Conservation (phyloP, 768 basidiomycete genomes). For the Boletus patriciae region DNA sequence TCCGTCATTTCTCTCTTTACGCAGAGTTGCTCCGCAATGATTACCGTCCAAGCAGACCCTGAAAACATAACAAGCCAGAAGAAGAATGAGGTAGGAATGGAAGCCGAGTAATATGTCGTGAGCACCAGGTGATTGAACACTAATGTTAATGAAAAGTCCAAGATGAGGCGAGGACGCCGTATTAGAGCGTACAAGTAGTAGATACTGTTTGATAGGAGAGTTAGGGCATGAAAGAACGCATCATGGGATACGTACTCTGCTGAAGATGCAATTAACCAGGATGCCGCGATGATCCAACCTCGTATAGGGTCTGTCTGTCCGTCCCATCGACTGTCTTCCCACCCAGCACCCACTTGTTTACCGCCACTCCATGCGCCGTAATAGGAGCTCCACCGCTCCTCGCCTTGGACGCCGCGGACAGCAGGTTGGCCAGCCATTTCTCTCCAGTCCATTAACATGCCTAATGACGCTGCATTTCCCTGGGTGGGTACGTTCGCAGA, state of each 20-base stretch:
- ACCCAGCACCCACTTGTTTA: constrained; percentile 63
- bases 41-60: constrained; percentile 71
- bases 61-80: constrained; percentile 83
- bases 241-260: constrained; percentile 70
- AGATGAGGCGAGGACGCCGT: constrained; percentile 87
- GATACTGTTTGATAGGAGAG: constrained; percentile 41
- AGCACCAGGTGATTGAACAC: constrained; percentile 90
- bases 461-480: constrained; percentile 35
- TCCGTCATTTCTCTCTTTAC: constrained; percentile 88
- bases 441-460: constrained; percentile 97
- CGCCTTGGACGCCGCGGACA: constrained; percentile 61
- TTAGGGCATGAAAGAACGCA: constrained; percentile 5
- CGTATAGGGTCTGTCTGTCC: constrained; percentile 74
- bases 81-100: constrained; percentile 83
- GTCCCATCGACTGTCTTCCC: constrained; percentile 53
- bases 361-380: constrained; percentile 82
- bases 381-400: constrained; percentile 63
- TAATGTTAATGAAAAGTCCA: constrained; percentile 92
- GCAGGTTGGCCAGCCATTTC: constrained; percentile 89
- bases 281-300: constrained; percentile 87
- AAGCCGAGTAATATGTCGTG: constrained; percentile 76
- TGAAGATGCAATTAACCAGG: constrained; percentile 80
- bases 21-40: constrained; percentile 88
- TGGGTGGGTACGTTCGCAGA: neutral
- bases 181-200: constrained; percentile 86